Conservation (phyloP, 306 rosid genomes). For the Amphicarpaea edgeworthii region DNA sequence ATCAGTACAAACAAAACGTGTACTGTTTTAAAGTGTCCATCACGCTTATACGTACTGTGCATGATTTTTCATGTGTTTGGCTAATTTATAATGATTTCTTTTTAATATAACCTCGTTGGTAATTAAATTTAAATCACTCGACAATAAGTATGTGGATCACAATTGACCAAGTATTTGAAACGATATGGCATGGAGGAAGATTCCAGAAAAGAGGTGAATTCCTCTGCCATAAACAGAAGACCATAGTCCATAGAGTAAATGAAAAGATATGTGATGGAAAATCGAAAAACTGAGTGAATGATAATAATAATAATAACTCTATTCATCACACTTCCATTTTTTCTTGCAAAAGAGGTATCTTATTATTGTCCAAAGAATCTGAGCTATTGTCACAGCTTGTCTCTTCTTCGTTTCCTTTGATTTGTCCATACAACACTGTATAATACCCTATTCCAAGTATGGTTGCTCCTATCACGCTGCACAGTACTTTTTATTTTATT, state of each 20-base stretch:
- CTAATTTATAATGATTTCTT: too few species aligned
- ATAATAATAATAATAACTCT: constrained; percentile 36
- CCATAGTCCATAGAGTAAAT: too few species aligned
- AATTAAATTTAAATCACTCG: not conserved
- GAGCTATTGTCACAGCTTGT: constrained; percentile 38
- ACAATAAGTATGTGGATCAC: not conserved
- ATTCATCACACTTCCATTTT: constrained; percentile 49
- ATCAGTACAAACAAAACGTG: not conserved
- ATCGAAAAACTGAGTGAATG: not conserved
- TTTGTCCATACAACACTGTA: constrained; percentile 62
- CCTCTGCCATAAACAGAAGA: not conserved
- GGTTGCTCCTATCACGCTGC: constrained; percentile 77
- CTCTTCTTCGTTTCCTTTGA: constrained; percentile 61
- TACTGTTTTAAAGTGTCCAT: not conserved
- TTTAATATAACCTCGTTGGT: not conserved
- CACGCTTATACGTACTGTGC: not conserved
- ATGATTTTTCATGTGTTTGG: too few species aligned
- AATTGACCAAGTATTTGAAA: too few species aligned
- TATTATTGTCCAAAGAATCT: constrained; percentile 56
- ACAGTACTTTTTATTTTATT: constrained; percentile 54
- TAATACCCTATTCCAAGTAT: constrained; percentile 71
- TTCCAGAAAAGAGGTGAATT: constrained; percentile 29
- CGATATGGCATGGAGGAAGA: constrained; percentile 19
- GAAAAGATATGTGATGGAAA: not conserved
- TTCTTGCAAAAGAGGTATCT: constrained; percentile 73